Evolutionary conservation across 352 stramenopile species (phyloP).

Genomic region (Globisporangium heterothallicum): DNA sequence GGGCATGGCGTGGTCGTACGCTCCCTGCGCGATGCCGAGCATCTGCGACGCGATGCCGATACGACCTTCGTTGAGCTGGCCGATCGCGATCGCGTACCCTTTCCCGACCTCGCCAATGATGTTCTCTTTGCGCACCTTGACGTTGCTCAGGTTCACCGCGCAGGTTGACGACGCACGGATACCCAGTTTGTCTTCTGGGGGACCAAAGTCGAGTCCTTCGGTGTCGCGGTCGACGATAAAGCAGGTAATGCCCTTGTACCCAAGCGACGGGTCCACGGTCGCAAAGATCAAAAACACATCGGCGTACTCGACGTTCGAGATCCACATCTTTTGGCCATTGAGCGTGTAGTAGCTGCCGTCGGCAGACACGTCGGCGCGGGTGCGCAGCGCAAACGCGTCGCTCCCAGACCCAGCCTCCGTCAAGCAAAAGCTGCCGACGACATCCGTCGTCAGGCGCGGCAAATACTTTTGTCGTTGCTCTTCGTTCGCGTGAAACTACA

Average conservation of each 20-base stretch:
- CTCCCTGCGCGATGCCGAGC: constrained; percentile 91
- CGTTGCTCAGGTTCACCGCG: constrained; percentile 88
- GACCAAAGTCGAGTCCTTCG: constrained; percentile 83
- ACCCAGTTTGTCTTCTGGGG: constrained; percentile 93
- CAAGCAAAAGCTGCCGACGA: constrained; percentile 93
- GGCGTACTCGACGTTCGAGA: constrained; percentile 91
- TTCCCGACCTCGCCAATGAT: constrained; percentile 87
- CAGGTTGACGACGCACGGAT: constrained; percentile 92
- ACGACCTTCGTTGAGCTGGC: constrained; percentile 89
- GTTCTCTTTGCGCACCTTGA: constrained; percentile 83
- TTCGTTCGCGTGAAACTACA: constrained; percentile 47
- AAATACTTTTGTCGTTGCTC: constrained; percentile 82
- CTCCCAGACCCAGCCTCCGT: constrained; percentile 91
- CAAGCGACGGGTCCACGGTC: constrained; percentile 74
- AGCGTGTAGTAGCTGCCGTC: constrained; percentile 91
- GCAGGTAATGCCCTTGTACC: constrained; percentile 95
- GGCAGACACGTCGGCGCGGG: constrained; percentile 68
- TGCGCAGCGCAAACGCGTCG: constrained; percentile 95
- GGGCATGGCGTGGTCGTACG: constrained; percentile 88
- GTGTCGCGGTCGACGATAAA: constrained; percentile 92
- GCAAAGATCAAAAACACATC: constrained; percentile 94
- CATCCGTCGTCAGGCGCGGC: constrained; percentile 56
- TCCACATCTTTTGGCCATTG: constrained; percentile 94
- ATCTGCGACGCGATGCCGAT: constrained; percentile 96
- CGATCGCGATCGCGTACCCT: constrained; percentile 94